Evolutionary conservation across 306 rosid genomes (phyloP).

Genomic region (Prunus mume): DNA sequence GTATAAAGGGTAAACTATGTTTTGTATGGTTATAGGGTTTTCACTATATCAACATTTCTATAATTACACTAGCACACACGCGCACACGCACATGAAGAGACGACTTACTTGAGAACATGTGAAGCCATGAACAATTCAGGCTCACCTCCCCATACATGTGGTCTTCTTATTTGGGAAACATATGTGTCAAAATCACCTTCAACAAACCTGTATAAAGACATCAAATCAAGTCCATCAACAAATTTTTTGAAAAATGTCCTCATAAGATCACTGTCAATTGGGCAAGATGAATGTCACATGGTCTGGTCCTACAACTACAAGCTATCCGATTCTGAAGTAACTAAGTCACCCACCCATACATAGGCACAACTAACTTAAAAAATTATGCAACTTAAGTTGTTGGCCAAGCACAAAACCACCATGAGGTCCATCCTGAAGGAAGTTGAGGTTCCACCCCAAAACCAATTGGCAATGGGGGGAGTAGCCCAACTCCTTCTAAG

Average conservation of each 20-base stretch:
- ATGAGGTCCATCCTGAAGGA: background rate
- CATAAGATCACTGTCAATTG: background rate
- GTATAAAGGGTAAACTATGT: background rate
- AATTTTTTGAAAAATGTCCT: background rate
- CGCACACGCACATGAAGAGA: background rate
- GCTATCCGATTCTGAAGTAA: background rate
- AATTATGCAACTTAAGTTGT: background rate
- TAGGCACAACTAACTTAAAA: background rate
- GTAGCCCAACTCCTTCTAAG: no score
- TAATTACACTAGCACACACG: background rate
- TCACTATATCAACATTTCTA: background rate
- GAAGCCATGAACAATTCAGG: conserved; percentile 94
- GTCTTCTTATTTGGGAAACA: conserved; percentile 70
- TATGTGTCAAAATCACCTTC: conserved; percentile 90
- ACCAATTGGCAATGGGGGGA: no score
- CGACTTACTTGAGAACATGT: conserved; percentile 74
- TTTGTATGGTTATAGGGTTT: background rate
- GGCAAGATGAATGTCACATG: background rate
- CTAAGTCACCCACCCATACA: background rate
- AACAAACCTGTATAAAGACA: conserved; percentile 65
- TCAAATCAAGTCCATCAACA: conserved; percentile 25
- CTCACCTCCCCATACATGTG: conserved; percentile 97
- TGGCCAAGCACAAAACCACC: background rate
- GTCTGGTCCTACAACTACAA: background rate
- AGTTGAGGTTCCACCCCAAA: no score